These are phyloP conservation scores for Sutorius australiensis DNA, from an alignment of 768 basidiomycete species.

Conservation along the genomic window DNA sequence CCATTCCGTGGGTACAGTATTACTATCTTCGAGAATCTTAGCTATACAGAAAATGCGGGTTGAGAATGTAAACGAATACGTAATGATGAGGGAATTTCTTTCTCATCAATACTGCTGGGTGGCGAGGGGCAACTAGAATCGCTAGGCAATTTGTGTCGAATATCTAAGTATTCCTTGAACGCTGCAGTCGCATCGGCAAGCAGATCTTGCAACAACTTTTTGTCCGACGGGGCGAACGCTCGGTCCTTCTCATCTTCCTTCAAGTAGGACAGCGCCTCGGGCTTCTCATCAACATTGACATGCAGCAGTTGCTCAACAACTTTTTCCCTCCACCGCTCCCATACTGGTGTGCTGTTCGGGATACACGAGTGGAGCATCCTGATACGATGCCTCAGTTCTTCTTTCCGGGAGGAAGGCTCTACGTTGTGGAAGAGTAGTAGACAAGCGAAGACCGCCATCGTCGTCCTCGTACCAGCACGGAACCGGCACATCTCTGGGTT, in stretches of 20 bases:
- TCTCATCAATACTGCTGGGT: background rate
- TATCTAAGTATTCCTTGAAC: slow-evolving; percentile 8
- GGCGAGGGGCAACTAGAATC: background rate
- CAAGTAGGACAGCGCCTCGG: background rate
- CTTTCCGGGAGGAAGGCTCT: background rate
- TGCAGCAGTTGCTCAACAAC: slow-evolving; percentile 18
- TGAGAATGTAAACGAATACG: background rate
- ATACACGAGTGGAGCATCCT: slow-evolving; percentile 15
- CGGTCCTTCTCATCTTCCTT: background rate
- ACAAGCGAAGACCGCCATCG: slow-evolving; percentile 22
- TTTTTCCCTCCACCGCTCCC: slow-evolving; percentile 21
- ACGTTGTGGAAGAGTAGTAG: slow-evolving; percentile 21
- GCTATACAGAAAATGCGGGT: background rate
- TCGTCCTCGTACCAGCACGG: slow-evolving; percentile 17
- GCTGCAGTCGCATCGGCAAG: slow-evolving; percentile 19
- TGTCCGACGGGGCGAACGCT: background rate
- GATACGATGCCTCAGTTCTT: background rate
- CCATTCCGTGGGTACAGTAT: background rate
- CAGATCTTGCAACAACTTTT: slow-evolving; percentile 1
- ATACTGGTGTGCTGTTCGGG: slow-evolving; percentile 24
- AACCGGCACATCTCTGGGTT: slow-evolving; percentile 11
- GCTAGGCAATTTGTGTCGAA: background rate
- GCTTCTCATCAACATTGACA: background rate
- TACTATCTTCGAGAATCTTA: background rate
- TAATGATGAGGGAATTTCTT: background rate